Percentiles rank a stretch among this genome's conserved stretches.
phyloP scores from a whole-genome alignment of 345 rosid species.

The Melaleuca alternifolia region DNA sequence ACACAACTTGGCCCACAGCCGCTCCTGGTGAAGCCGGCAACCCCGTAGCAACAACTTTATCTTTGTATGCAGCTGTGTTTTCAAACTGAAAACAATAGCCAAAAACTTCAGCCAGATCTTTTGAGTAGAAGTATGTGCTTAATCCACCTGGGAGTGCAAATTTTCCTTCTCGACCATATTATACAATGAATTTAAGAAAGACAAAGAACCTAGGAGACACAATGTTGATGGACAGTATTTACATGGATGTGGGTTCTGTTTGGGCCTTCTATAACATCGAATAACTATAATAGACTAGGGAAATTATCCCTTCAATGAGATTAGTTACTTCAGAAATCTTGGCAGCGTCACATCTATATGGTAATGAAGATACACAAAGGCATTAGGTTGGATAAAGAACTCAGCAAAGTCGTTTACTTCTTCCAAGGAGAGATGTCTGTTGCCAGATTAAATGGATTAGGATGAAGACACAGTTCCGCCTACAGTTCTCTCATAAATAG shows the following conservation, averaged over 20 bases:
- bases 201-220: not conserved
- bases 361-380: not conserved
- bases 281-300: not conserved
- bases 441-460: not conserved
- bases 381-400: not conserved
- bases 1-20: conserved; percentile 83
- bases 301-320: not conserved
- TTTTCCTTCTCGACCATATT: not conserved
- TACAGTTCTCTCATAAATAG: not conserved
- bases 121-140: not conserved
- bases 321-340: not conserved
- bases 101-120: not conserved
- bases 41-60: conserved; percentile 66
- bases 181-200: not conserved
- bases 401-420: not conserved
- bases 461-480: not conserved
- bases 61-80: conserved; percentile 71
- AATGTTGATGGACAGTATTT: not conserved
- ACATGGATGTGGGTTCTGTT: not conserved
- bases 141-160: not conserved
- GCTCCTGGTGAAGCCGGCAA: conserved; percentile 99
- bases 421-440: not conserved
- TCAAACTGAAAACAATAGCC: conserved; percentile 39
- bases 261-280: not conserved
- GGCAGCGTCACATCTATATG: not conserved